These are phyloP conservation scores for Aspergillus mulundensis DNA, from an alignment of 495 filamentous ascomycete species.

Conservation along the genomic window DNA sequence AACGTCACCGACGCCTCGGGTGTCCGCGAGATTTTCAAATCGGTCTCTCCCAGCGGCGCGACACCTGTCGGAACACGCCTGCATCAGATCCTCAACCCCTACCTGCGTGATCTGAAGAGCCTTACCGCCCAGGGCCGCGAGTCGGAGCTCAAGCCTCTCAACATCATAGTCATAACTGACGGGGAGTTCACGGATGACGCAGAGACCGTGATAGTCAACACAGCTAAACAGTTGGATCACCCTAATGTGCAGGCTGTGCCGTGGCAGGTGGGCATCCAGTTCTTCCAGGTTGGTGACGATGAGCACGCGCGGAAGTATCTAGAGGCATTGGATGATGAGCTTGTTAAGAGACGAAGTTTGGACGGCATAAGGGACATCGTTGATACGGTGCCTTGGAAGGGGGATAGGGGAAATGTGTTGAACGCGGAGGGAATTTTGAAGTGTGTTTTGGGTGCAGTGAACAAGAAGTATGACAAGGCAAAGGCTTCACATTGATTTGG, in stretches of 20 bases:
- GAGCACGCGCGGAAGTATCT: slow-evolving; percentile 58
- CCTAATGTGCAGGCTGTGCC: slow-evolving; percentile 59
- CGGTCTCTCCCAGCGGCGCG: slow-evolving; percentile 57
- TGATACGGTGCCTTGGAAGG: slow-evolving; percentile 79
- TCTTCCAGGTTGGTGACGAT: slow-evolving; percentile 92
- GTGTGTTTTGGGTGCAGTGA: slow-evolving; percentile 64
- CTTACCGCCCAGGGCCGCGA: slow-evolving; percentile 43
- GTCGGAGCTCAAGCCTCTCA: slow-evolving; percentile 67
- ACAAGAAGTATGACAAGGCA: slow-evolving; percentile 29
- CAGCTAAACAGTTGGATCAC: slow-evolving; percentile 66
- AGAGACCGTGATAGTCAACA: slow-evolving; percentile 62
- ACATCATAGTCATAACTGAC: slow-evolving; percentile 93
- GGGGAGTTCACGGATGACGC: slow-evolving; percentile 80
- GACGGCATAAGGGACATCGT: slow-evolving; percentile 79
- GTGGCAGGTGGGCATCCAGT: slow-evolving; percentile 92
- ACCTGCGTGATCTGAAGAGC: slow-evolving; percentile 46
- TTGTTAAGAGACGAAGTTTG: slow-evolving; percentile 47
- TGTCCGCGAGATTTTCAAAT: slow-evolving; percentile 64
- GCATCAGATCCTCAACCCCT: slow-evolving; percentile 68
- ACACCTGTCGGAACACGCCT: slow-evolving; percentile 78
- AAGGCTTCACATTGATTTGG: slow-evolving; percentile 15
- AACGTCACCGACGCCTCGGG: slow-evolving; percentile 50
- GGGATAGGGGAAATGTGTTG: slow-evolving; percentile 36
- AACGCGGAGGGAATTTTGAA: slow-evolving; percentile 76
- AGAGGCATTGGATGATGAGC: slow-evolving; percentile 72